Percentiles rank a stretch among this genome's conserved stretches.
phyloP scores from a whole-genome alignment of 306 rosid genomes.

The Biancaea sappan region DNA sequence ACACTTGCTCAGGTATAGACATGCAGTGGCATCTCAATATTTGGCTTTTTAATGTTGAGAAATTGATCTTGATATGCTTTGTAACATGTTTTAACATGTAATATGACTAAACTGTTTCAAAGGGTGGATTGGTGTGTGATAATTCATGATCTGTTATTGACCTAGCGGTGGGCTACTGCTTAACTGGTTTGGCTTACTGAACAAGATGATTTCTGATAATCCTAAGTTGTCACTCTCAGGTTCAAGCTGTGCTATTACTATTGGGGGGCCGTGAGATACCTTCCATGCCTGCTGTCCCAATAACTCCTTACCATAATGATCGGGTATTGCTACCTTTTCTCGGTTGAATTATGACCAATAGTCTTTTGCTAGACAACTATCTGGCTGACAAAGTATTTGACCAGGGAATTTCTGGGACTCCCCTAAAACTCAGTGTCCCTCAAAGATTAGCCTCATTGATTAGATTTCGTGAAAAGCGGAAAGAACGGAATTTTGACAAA shows the following conservation, averaged over 20 bases:
- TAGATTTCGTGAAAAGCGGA: constrained; percentile 85
- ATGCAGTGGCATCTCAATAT: constrained; percentile 20
- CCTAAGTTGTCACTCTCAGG: constrained; percentile 52
- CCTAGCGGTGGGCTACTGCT: constrained; percentile 15
- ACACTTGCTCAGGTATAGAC: not conserved
- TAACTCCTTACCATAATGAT: constrained; percentile 44
- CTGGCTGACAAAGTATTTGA: constrained; percentile 50
- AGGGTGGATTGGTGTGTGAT: constrained; percentile 13
- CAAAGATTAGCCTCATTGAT: constrained; percentile 74
- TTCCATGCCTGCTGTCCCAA: constrained; percentile 44
- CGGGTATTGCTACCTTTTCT: constrained; percentile 50
- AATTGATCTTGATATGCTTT: not conserved
- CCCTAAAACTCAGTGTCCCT: constrained; percentile 63
- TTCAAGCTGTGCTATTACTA: constrained; percentile 73
- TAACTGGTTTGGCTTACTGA: constrained; percentile 9
- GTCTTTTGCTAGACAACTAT: constrained; percentile 40
- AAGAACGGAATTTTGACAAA: constrained; percentile 79
- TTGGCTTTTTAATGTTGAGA: constrained; percentile 1
- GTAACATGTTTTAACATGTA: not conserved
- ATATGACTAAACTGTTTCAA: constrained; percentile 4
- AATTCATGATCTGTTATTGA: constrained; percentile 13
- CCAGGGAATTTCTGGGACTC: constrained; percentile 61
- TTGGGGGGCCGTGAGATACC: constrained; percentile 71
- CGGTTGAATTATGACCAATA: constrained; percentile 34
- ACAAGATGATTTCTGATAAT: constrained; percentile 32